Percentiles rank a stretch among this genome's conserved stretches.
phyloP scores from a whole-genome alignment of 768 basidiomycete genomes.

The Lentinula edodes region DNA sequence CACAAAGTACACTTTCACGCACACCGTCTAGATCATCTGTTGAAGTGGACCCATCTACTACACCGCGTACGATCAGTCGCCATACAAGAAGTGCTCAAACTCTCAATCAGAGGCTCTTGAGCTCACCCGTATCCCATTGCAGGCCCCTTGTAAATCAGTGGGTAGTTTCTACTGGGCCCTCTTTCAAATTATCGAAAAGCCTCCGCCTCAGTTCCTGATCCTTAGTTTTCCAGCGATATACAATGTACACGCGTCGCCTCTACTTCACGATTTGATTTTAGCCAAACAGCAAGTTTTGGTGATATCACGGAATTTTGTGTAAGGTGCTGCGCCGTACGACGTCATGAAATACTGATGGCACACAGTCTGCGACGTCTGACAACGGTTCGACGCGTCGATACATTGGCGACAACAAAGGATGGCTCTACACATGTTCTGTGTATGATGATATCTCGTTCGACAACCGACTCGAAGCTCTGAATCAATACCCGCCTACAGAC shows the following conservation, averaged over 20 bases:
- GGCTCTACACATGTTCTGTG: constrained; percentile 35
- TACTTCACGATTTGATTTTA: constrained; percentile 14
- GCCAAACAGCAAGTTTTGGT: constrained; percentile 11
- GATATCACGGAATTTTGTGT: constrained; percentile 44
- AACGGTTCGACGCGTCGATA: constrained; percentile 29
- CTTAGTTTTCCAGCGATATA: neutral
- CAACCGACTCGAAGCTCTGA: neutral
- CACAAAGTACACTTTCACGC: too few relatives aligned
- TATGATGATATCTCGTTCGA: constrained; percentile 7
- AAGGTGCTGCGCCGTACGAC: constrained; percentile 9
- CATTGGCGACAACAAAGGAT: constrained; percentile 49
- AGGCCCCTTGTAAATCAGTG: neutral
- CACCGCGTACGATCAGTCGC: neutral
- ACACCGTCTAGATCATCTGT: too few relatives aligned
- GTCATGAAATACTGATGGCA: neutral
- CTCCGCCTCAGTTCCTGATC: constrained; percentile 1
- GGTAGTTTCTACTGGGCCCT: neutral
- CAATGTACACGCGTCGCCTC: neutral
- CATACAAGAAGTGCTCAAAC: neutral
- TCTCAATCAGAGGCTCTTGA: neutral
- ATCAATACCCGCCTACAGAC: neutral
- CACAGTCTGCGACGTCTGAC: constrained; percentile 18
- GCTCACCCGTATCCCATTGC: neutral
- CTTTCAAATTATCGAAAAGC: neutral
- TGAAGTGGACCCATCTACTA: neutral